Evolutionary conservation across 441 rosid species (phyloP), one percentile per base, ranked within the genome.

Genomic region (Dalechampia spathulata): DNA sequence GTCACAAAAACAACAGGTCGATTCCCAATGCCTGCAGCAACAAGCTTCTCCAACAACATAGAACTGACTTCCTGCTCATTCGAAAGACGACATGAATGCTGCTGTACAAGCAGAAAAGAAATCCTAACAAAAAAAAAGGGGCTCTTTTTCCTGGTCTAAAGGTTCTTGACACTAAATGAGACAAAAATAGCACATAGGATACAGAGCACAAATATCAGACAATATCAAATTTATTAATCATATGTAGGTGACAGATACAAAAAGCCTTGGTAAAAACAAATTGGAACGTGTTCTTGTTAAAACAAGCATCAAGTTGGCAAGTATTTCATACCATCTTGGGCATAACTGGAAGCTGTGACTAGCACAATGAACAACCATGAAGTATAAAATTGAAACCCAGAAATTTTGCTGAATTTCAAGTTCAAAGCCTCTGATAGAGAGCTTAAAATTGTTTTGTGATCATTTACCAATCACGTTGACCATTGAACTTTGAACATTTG

Each of bases 1-100:
- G 97, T 93, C 72, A 93, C 96, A 73, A 93, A 93, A 45, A 93
- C 97, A 74, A 92, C 95, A 73, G 97, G 99, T 25, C 86, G 86
- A 68, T 72, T 73, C 64, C 97, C 99, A 72, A 93, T 90, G 68
- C 99, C 97, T 13, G 97, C 99, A 56, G 82, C 75, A 66, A 87
- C 80, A 47, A 90, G 89, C 83, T 87, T 82, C 69, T 72, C 79
- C 63, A 93, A 70, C 51, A 87, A 68, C 84, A 73, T 75, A 69
- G 87, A 79, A 76, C 99, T 85, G 43, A 85, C 96, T 76, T 93
- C 99, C 99, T 93, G 73, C 65, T 64, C 49, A 55, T 64, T 62
- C 37, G 27, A 61, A 79, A 42, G 51, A 41, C 15, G 41, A 21
- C 11, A 72, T 45, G 25, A 64, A 22, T 34, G 52, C 49, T 47